Base-by-base conservation (phyloP, 352 stramenopile genomes). In the Saprolegnia parasitica region DNA sequence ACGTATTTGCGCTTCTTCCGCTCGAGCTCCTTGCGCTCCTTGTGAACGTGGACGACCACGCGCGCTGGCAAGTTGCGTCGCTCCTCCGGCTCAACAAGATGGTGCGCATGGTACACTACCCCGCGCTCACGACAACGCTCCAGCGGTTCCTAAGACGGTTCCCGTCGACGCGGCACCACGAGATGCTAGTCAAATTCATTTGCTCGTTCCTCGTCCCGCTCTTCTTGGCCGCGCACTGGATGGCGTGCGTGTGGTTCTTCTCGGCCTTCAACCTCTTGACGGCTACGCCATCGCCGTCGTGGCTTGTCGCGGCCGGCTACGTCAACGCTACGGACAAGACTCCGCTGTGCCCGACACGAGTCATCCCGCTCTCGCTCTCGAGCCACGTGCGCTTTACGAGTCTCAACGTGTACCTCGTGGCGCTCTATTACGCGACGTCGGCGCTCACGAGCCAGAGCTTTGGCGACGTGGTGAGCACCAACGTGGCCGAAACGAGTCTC, bases 161-260 rank as follows among this genome's bases (percentile, higher is more conserved):
- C 40, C 21, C 26, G 5, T 15, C 40, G 3, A 49, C 42, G 42
- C 42, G 42, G 13, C 42, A 49, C 42, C 15, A 67, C 16, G n/a
- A 15, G 6, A 39, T 50, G 21, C 8, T 39, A 5, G 49, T 56
- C 23, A 21, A 67, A 40, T 67, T 35, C 9, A 35, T 56, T 2
- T 35, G 37, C 5, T 55, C 40, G 8, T 67, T 67, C 40, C 9
- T 67, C 24, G 40, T 35, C 24, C 58, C 58, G 2, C 90, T 87
- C 65, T 21, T 89, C 64, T 49, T 92, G 5, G 75, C 78, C 0
- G 78, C 74, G 0, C 84, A 92, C 67, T 90, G 81, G 82, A 89
- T 92, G 54, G 84, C 70, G 2, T 92, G 84, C 26, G 39, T 85
- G 0, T 90, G 82, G 82, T 92, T 79, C 47, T 75, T 71, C 16